Base-by-base conservation (phyloP, 2,329 filamentous ascomycete genomes). In the Botrytis tulipae region DNA sequence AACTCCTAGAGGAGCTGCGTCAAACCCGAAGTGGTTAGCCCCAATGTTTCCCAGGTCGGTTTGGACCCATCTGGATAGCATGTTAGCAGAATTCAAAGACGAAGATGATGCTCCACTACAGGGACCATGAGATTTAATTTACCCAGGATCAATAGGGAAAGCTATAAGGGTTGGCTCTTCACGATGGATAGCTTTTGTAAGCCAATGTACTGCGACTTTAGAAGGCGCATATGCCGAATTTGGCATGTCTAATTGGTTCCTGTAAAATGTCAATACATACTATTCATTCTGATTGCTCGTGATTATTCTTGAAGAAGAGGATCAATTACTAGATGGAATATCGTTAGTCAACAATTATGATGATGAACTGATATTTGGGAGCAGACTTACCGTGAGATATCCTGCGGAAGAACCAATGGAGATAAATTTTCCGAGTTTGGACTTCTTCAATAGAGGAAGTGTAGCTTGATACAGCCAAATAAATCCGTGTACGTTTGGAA, bases 51-150 rank as follows among this genome's bases (percentile, higher is more conserved):
- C 77, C 75, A 78, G 76, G 32, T 78, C 76, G 1, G 76, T 78
- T 62, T 83, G 79, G 0, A 79, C 77, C 65, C 79, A 82, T 59
- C 82, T 62, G 18, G 32, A 42, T n/a, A 18, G 14, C 60, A 18
- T 57, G 35, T 62, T 62, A 62, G 60, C 60, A n/a, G 37, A 8
- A 10, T 40, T 16, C 5, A 10, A 42, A 62, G 22, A n/a, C 14
- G 9, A 40, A 62, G 22, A 14, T 35, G 6, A 57, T 10, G 10
- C 35, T 37, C 29, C 32, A 61, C 32, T 10, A 18, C 16, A 9
- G 6, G 51, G 0, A n/a, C n/a, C n/a, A 29, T 57, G 6, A 29
- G 16, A 29, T 57, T 3, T 10, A 42, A 40, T 1, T 62, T 42
- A 62, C 60, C 60, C 37, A 12, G 60, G 60, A 10, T 62, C 60